Evolutionary conservation across 345 rosid species (phyloP).

Genomic region (Eucalyptus pauciflora): DNA sequence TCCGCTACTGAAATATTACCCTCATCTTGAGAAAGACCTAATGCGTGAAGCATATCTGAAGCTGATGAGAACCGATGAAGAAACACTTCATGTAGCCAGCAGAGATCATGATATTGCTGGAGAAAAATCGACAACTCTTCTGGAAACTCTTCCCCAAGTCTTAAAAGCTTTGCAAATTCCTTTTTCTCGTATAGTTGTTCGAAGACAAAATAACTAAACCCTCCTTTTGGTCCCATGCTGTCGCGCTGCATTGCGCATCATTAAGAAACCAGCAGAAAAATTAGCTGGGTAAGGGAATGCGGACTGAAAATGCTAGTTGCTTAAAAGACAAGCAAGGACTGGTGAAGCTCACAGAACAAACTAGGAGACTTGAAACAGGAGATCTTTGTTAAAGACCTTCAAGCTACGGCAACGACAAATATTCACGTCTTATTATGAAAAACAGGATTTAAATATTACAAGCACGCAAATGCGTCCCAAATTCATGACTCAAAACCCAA

Average conservation of each 20-base stretch:
- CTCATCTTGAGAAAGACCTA: slow-evolving; percentile 68
- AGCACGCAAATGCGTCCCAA: not conserved
- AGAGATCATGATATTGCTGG: slow-evolving; percentile 45
- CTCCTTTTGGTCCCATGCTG: slow-evolving; percentile 84
- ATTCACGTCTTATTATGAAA: not conserved
- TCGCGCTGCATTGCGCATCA: slow-evolving; percentile 43
- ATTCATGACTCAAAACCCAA: not conserved
- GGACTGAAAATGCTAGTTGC: not conserved
- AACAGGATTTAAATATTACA: not conserved
- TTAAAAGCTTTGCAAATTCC: slow-evolving; percentile 69
- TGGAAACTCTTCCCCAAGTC: slow-evolving; percentile 95
- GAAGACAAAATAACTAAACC: slow-evolving; percentile 88
- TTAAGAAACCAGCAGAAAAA: not conserved
- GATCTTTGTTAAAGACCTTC: not conserved
- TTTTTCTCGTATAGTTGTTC: slow-evolving; percentile 50
- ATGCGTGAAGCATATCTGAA: slow-evolving; percentile 72
- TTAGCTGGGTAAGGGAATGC: not conserved
- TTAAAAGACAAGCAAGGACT: not conserved
- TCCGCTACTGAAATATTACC: slow-evolving; percentile 18
- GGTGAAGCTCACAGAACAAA: not conserved
- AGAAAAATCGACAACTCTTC: slow-evolving; percentile 66
- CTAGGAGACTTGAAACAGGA: not conserved
- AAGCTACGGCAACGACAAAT: not conserved
- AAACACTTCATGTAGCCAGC: slow-evolving; percentile 87
- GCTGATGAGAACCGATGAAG: slow-evolving; percentile 83